These are phyloP conservation scores for Emericellopsis terricola DNA, from an alignment of 495 filamentous ascomycete species.

Conservation along the genomic window DNA sequence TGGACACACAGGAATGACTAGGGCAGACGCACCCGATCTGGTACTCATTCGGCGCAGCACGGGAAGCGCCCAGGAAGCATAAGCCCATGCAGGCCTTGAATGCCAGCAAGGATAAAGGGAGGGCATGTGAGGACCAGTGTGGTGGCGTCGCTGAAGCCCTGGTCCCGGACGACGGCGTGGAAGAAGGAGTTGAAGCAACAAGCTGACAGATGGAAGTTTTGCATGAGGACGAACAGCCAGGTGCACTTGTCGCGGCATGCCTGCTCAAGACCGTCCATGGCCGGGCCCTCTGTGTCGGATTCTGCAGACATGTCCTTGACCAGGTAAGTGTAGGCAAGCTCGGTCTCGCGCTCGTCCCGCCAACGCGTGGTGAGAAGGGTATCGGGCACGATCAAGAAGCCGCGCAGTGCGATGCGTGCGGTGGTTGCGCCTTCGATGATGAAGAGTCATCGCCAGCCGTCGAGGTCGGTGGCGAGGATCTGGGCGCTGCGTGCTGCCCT, in stretches of 20 bases:
- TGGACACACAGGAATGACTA: too few relatives aligned
- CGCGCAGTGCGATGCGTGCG: slow-evolving; percentile 7
- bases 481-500: slow-evolving; percentile 13
- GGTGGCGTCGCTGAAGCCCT: slow-evolving; percentile 21
- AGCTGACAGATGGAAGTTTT: slow-evolving; percentile 6
- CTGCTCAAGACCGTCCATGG: slow-evolving; percentile 49
- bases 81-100: too few relatives aligned
- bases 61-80: too few relatives aligned
- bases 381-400: slow-evolving; percentile 13
- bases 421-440: slow-evolving; percentile 16
- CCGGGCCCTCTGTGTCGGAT: slow-evolving; percentile 29
- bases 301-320: slow-evolving; percentile 10
- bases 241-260: slow-evolving; percentile 56
- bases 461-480: slow-evolving; percentile 23
- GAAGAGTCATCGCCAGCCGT: slow-evolving; percentile 17
- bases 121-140: slow-evolving; percentile 28
- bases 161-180: slow-evolving; percentile 23
- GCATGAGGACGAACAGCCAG: slow-evolving; percentile 36
- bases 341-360: slow-evolving; percentile 9
- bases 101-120: slow-evolving; percentile 23
- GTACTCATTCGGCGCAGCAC: too few relatives aligned
- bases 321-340: slow-evolving; percentile 10
- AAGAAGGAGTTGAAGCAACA: slow-evolving; percentile 16
- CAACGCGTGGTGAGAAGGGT: slow-evolving; percentile 11
- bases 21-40: too few relatives aligned